A percentile compares a stretch with the other conserved stretches of the same genome.
Evolutionary conservation across 306 rosid genomes (phyloP).

Genomic region (Cucurbita argyrosperma): DNA sequence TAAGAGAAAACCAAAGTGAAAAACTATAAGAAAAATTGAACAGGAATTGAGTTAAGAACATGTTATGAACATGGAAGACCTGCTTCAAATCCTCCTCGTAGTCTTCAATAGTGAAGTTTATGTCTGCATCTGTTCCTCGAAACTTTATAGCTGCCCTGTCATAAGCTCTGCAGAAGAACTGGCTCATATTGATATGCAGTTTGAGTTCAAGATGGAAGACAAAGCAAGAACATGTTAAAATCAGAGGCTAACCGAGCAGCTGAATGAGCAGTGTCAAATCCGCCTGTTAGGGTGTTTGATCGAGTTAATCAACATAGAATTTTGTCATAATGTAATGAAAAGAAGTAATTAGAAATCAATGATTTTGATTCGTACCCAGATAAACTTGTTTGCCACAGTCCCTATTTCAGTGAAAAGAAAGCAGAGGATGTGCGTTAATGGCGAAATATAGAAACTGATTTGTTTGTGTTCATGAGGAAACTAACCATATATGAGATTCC

Average conservation of each 20-base stretch:
- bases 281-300: conserved; percentile 32
- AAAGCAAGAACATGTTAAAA: background rate
- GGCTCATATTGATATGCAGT: background rate
- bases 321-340: background rate
- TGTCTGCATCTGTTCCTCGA: conserved; percentile 89
- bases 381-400: conserved; percentile 98
- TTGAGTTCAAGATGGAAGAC: background rate
- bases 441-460: background rate
- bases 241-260: conserved; percentile 85
- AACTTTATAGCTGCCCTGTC: conserved; percentile 96
- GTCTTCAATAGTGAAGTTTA: conserved; percentile 70
- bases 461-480: background rate
- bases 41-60: background rate
- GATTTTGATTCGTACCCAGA: conserved; percentile 50
- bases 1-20: background rate
- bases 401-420: conserved; percentile 26
- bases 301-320: background rate
- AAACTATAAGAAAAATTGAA: background rate
- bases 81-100: conserved; percentile 92
- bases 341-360: background rate
- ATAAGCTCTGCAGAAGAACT: conserved; percentile 52
- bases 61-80: conserved; percentile 16
- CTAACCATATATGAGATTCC: conserved; percentile 96
- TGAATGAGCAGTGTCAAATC: conserved; percentile 99
- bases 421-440: conserved; percentile 4